Conservation (phyloP, 2,329 filamentous ascomycete genomes). For the Aspergillus aculeatus region DNA sequence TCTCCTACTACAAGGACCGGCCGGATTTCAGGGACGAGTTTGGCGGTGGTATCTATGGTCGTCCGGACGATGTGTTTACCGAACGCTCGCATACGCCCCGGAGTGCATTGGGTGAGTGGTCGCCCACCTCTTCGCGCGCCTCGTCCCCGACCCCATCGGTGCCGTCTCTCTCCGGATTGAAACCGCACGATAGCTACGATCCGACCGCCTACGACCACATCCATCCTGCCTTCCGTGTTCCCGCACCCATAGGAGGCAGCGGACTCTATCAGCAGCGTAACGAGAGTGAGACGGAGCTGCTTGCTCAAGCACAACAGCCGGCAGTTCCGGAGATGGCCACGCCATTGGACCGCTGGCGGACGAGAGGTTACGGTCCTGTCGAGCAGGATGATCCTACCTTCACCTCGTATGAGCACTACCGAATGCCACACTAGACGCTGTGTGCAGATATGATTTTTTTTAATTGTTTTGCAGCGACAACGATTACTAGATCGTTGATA, state of each 20-base stretch:
- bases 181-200: conserved; percentile 27
- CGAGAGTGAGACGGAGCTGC: conserved; percentile 41
- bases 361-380: conserved; percentile 39
- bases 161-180: conserved; percentile 28
- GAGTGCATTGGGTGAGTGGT: conserved; percentile 38
- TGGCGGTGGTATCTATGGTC: conserved; percentile 64
- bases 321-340: conserved; percentile 21
- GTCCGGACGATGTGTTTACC: conserved; percentile 46
- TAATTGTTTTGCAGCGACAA: neutral
- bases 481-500: neutral
- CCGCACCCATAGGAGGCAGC: conserved; percentile 19
- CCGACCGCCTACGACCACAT: conserved; percentile 24
- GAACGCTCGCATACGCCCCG: conserved; percentile 46
- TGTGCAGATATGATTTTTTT: neutral
- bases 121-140: conserved; percentile 40
- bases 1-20: conserved; percentile 86
- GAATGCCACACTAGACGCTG: conserved; percentile 21
- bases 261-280: conserved; percentile 37
- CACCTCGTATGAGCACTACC: conserved; percentile 39
- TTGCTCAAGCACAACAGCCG: conserved; percentile 38
- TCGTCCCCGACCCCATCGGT: conserved; percentile 42
- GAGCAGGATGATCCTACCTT: conserved; percentile 34
- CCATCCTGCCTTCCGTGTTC: conserved; percentile 40
- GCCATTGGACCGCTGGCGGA: conserved; percentile 36
- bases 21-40: conserved; percentile 84